These are phyloP conservation scores for Astrephomene gubernaculifera DNA, from an alignment of 139 green algal species.

Conservation along the genomic window DNA sequence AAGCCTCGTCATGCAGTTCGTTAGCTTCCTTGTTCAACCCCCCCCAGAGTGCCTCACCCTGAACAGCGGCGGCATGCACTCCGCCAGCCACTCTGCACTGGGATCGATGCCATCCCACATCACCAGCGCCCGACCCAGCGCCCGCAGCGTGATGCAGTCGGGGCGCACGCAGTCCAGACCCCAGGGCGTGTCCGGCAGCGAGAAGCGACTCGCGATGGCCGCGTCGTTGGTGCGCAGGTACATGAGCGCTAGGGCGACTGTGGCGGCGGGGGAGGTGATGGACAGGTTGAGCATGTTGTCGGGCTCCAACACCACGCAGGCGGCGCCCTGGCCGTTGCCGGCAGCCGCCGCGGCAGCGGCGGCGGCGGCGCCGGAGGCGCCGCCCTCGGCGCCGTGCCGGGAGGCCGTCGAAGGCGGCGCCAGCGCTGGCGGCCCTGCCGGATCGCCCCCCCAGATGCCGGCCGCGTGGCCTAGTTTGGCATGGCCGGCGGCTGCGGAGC, in stretches of 20 bases:
- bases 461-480: constrained; percentile 26
- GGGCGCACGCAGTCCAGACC: constrained; percentile 84
- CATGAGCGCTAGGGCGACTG: constrained; percentile 91
- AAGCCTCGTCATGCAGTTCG: too few species aligned
- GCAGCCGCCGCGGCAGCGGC: not conserved
- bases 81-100: constrained; percentile 70
- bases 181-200: constrained; percentile 74
- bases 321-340: constrained; percentile 78
- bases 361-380: not conserved
- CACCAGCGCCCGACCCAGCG: constrained; percentile 85
- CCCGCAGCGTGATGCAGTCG: constrained; percentile 89
- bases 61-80: constrained; percentile 74
- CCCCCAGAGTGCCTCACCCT: not conserved
- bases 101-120: constrained; percentile 87
- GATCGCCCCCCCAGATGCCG: constrained; percentile 18
- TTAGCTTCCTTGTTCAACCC: too few species aligned
- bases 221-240: constrained; percentile 87
- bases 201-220: constrained; percentile 72
- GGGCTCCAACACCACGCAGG: constrained; percentile 87
- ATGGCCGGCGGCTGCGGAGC: not conserved
- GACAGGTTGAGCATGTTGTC: constrained; percentile 81
- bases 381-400: constrained; percentile 1
- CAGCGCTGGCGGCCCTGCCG: not conserved
- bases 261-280: constrained; percentile 89
- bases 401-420: not conserved